Evolutionary conservation across 2,329 filamentous ascomycete species (phyloP).

Genomic region (Ophiostoma himal-ulmi): DNA sequence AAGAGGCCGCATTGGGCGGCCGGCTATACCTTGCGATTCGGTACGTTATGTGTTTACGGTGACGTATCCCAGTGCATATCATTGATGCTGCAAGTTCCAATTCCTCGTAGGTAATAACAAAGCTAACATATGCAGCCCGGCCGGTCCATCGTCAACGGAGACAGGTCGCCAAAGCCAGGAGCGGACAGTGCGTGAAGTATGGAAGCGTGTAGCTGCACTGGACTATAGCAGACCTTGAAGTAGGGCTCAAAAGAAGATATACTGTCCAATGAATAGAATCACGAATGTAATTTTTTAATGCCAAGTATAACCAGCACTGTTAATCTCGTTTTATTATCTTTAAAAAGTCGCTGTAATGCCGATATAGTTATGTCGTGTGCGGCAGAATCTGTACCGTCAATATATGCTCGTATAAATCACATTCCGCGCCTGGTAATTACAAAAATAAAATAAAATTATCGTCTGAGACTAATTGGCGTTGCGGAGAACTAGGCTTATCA

Average conservation of each 20-base stretch:
- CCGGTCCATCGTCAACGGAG: conserved; percentile 55
- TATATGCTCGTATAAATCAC: no score
- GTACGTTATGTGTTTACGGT: background rate
- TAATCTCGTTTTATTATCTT: no score
- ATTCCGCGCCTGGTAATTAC: no score
- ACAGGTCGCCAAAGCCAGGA: conserved; percentile 63
- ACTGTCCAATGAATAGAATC: background rate
- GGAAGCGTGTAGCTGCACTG: conserved; percentile 60
- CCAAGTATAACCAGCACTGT: background rate
- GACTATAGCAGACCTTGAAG: conserved; percentile 46
- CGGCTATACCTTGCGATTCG: background rate
- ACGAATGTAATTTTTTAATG: background rate
- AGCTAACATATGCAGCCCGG: conserved; percentile 38
- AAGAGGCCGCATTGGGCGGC: background rate
- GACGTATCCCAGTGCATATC: background rate
- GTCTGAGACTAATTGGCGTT: no score
- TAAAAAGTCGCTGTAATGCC: no score
- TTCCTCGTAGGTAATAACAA: no score
- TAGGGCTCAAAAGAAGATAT: no score
- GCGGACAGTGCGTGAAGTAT: conserved; percentile 64
- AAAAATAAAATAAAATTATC: no score
- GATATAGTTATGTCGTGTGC: no score
- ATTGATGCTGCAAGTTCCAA: background rate
- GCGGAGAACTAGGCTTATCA: no score
- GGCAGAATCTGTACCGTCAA: no score